Percentiles rank a stretch among this genome's conserved stretches.
Conservation (phyloP, 331 rosid species). For the Malus hybrid region DNA sequence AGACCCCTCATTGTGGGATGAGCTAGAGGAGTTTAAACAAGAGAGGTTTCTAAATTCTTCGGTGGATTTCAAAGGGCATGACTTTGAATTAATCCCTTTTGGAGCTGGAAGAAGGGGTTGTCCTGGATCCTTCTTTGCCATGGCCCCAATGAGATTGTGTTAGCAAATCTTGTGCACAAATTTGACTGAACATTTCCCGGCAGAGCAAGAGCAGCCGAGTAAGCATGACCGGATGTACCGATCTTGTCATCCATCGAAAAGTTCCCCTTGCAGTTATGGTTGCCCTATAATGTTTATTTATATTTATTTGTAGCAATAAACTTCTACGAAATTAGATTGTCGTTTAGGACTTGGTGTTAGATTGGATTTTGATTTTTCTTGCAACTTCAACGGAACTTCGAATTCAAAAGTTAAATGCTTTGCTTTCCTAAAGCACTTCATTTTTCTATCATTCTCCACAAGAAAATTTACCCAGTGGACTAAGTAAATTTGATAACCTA, state of each 20-base stretch:
- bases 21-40: constrained; percentile 30
- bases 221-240: not conserved
- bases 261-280: not conserved
- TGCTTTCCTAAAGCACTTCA: not conserved
- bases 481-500: no score
- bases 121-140: constrained; percentile 5
- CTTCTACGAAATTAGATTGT: no score
- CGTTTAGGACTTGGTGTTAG: not conserved
- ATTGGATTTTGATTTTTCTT: not conserved
- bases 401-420: not conserved
- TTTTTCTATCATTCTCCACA: not conserved
- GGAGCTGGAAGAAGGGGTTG: constrained; percentile 23
- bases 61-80: constrained; percentile 10
- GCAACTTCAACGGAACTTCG: not conserved
- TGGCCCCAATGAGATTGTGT: constrained; percentile 9
- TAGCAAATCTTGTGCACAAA: constrained; percentile 10
- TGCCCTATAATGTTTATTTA: no score
- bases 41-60: constrained; percentile 31
- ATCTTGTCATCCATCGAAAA: constrained; percentile 1
- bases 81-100: constrained; percentile 21
- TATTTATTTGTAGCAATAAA: no score
- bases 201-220: not conserved
- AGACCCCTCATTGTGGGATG: constrained; percentile 33
- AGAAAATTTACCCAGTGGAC: not conserved
- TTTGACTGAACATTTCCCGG: constrained; percentile 12